Evolutionary conservation across 805 yeast species (phyloP).

Genomic region (Myxozyma udenii): DNA sequence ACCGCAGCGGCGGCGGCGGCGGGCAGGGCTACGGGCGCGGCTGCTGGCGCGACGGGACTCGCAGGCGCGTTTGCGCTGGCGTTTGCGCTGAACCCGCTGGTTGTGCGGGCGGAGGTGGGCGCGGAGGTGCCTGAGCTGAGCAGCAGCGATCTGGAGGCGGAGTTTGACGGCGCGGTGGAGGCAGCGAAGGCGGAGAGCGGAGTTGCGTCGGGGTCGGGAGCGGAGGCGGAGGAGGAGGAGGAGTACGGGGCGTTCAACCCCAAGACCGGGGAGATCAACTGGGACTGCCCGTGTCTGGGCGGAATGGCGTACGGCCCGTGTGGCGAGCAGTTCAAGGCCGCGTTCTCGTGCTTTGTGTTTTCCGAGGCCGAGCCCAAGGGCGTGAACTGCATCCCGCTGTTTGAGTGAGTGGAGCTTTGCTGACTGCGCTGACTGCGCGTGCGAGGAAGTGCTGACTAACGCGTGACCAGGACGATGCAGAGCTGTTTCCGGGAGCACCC

Average conservation of each 20-base stretch:
- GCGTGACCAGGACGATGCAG: constrained; percentile 62
- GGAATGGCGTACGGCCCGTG: constrained; percentile 99
- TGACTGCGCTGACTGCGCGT: neutral
- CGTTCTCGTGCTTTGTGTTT: constrained; percentile 91
- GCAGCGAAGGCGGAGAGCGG: neutral
- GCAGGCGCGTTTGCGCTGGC: neutral
- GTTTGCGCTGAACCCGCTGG: neutral
- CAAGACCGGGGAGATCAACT: constrained; percentile 96
- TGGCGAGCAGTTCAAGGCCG: constrained; percentile 91
- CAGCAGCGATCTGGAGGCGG: constrained; percentile 9
- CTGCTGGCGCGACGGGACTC: neutral
- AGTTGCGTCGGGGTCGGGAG: neutral
- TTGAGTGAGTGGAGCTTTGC: constrained; percentile 48
- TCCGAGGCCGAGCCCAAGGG: constrained; percentile 96
- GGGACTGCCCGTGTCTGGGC: constrained; percentile 99
- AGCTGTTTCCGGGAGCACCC: constrained; percentile 89
- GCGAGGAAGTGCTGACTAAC: neutral
- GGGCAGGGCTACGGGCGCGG: neutral
- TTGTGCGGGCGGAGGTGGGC: neutral
- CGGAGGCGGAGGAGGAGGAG: constrained; percentile 4
- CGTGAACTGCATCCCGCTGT: constrained; percentile 86
- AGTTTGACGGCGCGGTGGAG: constrained; percentile 4
- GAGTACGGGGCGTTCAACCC: constrained; percentile 74
- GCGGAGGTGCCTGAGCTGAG: constrained; percentile 3
- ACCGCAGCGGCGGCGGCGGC: no score